Percentiles rank a stretch among this genome's conserved stretches.
Evolutionary conservation across 768 basidiomycete species (phyloP).

Genomic region (Leucocoprinus birnbaumii): DNA sequence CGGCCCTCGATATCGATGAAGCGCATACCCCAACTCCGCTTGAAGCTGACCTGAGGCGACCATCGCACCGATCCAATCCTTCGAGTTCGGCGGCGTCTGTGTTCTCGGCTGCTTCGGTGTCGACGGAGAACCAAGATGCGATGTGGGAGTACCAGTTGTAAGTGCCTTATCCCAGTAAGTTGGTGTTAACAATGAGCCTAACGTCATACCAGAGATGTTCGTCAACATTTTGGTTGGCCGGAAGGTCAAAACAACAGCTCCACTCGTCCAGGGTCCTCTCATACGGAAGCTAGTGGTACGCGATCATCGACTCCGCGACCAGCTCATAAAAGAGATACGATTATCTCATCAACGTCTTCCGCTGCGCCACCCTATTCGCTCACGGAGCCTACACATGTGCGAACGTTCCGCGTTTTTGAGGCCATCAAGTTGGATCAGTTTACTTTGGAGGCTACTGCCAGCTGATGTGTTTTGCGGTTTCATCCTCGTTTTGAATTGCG

Average conservation of each 20-base stretch:
- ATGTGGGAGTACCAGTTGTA: slow-evolving; percentile 30
- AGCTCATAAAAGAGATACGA: not conserved
- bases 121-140: slow-evolving; percentile 24
- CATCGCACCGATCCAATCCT: too few species aligned
- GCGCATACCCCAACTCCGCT: too few species aligned
- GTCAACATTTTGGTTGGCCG: slow-evolving; percentile 22
- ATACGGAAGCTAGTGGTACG: too few species aligned
- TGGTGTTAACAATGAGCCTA: not conserved
- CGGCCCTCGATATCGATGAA: too few species aligned
- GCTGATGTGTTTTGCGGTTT: not conserved
- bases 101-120: slow-evolving; percentile 23
- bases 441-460: slow-evolving; percentile 15
- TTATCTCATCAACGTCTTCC: not conserved
- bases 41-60: too few species aligned
- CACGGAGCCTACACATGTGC: slow-evolving; percentile 47
- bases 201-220: slow-evolving; percentile 20
- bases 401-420: slow-evolving; percentile 50
- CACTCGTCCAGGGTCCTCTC: too few species aligned
- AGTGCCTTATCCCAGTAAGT: slow-evolving; percentile 5
- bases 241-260: not conserved
- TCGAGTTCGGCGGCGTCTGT: not conserved
- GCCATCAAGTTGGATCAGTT: slow-evolving; percentile 40
- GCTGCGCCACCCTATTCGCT: slow-evolving; percentile 21
- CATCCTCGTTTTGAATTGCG: too few species aligned
- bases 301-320: not conserved